Percentiles rank a stretch among this genome's conserved stretches.
Conservation (phyloP, 2,329 filamentous ascomycete genomes). For the Pseudogymnoascus sp. region DNA sequence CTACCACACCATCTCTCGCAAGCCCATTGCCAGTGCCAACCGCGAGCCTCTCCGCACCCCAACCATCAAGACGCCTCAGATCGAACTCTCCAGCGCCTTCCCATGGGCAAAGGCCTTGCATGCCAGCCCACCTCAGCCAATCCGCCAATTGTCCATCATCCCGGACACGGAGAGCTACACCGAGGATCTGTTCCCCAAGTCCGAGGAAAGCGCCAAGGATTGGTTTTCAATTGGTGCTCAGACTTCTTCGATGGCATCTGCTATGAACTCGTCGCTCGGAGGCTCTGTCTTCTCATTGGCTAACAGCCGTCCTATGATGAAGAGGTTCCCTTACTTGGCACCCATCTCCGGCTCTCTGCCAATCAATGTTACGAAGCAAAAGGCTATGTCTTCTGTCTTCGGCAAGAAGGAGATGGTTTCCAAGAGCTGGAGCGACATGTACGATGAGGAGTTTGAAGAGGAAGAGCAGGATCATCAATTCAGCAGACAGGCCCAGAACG, state of each 20-base stretch:
- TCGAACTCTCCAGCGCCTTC: slow-evolving; percentile 70
- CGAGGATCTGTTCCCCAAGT: slow-evolving; percentile 79
- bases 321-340: slow-evolving; percentile 39
- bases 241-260: slow-evolving; percentile 76
- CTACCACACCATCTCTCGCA: slow-evolving; percentile 69
- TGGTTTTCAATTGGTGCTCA: slow-evolving; percentile 73
- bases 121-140: slow-evolving; percentile 59
- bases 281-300: slow-evolving; percentile 71
- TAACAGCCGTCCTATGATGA: slow-evolving; percentile 35
- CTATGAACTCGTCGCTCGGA: slow-evolving; percentile 74
- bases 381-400: slow-evolving; percentile 63
- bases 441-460: slow-evolving; percentile 83
- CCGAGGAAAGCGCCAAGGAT: slow-evolving; percentile 57
- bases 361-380: slow-evolving; percentile 71
- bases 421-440: slow-evolving; percentile 99
- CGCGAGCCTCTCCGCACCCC: slow-evolving; percentile 93
- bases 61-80: slow-evolving; percentile 78
- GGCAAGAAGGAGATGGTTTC: slow-evolving; percentile 74
- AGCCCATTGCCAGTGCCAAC: slow-evolving; percentile 74
- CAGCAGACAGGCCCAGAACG: slow-evolving; percentile 47
- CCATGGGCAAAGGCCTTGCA: slow-evolving; percentile 92
- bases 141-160: slow-evolving; percentile 81
- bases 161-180: slow-evolving; percentile 68
- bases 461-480: slow-evolving; percentile 55
- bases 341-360: slow-evolving; percentile 63